Base-by-base conservation (phyloP, 1,284 basidiomycete species). In the Hypsizygus ulmarius region DNA sequence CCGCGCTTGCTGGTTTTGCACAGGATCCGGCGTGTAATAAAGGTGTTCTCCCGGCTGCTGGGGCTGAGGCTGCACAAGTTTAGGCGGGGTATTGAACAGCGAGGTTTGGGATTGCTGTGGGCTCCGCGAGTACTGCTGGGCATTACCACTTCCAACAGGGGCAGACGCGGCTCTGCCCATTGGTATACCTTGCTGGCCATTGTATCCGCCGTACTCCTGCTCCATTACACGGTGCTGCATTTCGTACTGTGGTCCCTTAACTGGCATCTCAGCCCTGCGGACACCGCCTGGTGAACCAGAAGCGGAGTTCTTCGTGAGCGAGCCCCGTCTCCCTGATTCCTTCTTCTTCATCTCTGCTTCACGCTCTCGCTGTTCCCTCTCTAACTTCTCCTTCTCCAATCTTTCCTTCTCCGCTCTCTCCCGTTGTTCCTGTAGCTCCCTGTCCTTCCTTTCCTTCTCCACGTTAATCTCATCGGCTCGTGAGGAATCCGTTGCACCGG, bases 221-320 rank as follows among this genome's bases (percentile, higher is more conserved):
- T 94, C 90, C 77, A 97, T 90, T 51, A 87, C 90, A 15, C 88
- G 84, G 64, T 92, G 90, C 64, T 97, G 94, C 79, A 90, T 85
- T 57, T 94, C 93, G 64, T 96, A 97, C 60, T 91, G 89, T 16
- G 93, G 91, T 7, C 90, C 85, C 54, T 85, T 83, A 54, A 97
- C 82, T 3, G 92, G 84, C 69, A 83, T 90, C 68, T 97, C 95
- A 15, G 88, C 90, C 33, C 84, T 75, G 39, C 91, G 79, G 43
- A 73, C 71, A n/a, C 71, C 69, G 30, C 68, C 73, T 19, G 65
- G 62, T 35, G 66, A 63, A 11, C 70, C 63, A 25, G 71, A 66
- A 44, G 72, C 66, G 14, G 71, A 62, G 5, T 71, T 63, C 58
- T 83, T 79, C 18, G 79, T 85, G 53, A 81, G 67, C 8, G 82